Evolutionary conservation across 805 yeast species (phyloP), one percentile per base, ranked within the genome.

Genomic region (Lachancea lanzarotensis): DNA sequence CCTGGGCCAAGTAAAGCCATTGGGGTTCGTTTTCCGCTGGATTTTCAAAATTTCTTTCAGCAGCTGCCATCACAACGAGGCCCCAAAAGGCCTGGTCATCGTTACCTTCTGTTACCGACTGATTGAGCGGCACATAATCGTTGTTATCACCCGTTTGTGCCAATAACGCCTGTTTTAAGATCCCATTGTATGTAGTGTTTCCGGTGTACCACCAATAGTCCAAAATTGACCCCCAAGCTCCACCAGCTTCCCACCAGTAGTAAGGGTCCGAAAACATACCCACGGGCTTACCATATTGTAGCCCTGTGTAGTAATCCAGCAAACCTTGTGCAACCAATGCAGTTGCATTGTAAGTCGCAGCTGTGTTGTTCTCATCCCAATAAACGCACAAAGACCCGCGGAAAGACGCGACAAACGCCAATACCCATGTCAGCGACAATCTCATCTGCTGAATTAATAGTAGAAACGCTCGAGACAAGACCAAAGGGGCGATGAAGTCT

Each of bases 161-260:
- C 3, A 68, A 29, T 17, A 70, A 40, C 13, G 93, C 88, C 11
- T 72, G 68, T 55, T 75, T 75, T 47, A 88, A 69, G 15, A 76
- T 45, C 2, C 70, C 68, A 44, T 76, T 79, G 55, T 73, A 84
- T 0, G 89, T 76, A 50, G 73, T 74, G 65, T 90, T 82, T 39
- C 79, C 71, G 63, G 91, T 83, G 55, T 78, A 75, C 54, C 67
- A 79, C 71, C 85, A 75, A 59, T 81, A 84, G 63, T 88, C 95
- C 32, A 91, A 60, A 68, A 85, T 62, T 2, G 73, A 68, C 12
- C 76, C 76, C 64, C 71, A 82, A 0, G 89, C 89, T 53, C 86
- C 91, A 55, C 95, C 95, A 33, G 90, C 88, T 63, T 84, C 81
- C 95, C 95, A 86, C 98, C 98, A 91, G 73, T 91, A 91, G 72